phyloP scores from a whole-genome alignment of 768 basidiomycete genomes.

The Strobilomyces dryophilus region DNA sequence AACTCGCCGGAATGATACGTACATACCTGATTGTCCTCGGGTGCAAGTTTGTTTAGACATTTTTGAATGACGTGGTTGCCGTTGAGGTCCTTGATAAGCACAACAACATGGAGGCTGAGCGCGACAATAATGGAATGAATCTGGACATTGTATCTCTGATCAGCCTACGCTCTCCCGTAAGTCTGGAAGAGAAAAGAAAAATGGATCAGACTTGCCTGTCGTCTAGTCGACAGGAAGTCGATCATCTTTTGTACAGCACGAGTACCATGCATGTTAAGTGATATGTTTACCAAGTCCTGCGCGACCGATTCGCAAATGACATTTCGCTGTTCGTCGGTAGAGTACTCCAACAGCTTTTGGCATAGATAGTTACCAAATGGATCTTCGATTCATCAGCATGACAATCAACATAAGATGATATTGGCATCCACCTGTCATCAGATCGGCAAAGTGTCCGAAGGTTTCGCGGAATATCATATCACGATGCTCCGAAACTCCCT shows the following conservation, averaged over 20 bases:
- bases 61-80: constrained; percentile 99
- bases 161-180: constrained; percentile 63
- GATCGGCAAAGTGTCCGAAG: constrained; percentile 93
- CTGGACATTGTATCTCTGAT: constrained; percentile 81
- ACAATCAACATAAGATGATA: neutral
- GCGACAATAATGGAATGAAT: constrained; percentile 97
- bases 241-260: constrained; percentile 99
- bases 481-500: constrained; percentile 90
- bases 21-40: constrained; percentile 93
- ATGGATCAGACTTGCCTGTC: constrained; percentile 66
- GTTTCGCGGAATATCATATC: constrained; percentile 99
- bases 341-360: constrained; percentile 95
- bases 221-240: constrained; percentile 91
- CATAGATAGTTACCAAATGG: constrained; percentile 99
- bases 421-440: constrained; percentile 81
- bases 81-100: constrained; percentile 97
- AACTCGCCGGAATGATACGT: neutral
- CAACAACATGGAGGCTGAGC: constrained; percentile 95
- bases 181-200: constrained; percentile 41
- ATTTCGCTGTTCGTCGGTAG: constrained; percentile 95
- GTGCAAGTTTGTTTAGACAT: constrained; percentile 95
- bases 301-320: constrained; percentile 97
- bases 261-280: constrained; percentile 99
- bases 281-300: constrained; percentile 95
- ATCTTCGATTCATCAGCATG: constrained; percentile 44